Evolutionary conservation across 495 filamentous ascomycete genomes (phyloP), one percentile per base, ranked within the genome.

Genomic region (Penicillium salamii): DNA sequence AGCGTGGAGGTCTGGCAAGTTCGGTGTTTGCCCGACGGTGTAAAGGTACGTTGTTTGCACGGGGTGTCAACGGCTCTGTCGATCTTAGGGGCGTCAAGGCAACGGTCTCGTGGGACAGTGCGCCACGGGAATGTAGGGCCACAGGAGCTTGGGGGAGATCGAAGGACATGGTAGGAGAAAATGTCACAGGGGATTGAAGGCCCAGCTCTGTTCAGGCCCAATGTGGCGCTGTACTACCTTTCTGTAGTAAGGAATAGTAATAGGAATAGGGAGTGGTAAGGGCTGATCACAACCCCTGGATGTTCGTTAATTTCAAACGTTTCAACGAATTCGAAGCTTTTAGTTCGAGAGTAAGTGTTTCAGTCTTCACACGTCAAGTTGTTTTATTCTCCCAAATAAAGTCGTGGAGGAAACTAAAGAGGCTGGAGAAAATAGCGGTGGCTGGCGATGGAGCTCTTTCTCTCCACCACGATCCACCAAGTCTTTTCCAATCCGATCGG

Each of bases 11-110:
- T 23, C 59, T 59, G 46, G 68, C 58, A 32, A 70, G 65, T 50
- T 74, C 71, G 3, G 71, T 74, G 52, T 74, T 74, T 19, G 67
- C 62, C 21, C 71, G 71, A 51, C 71, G 69, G 48, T 74, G 70
- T 41, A 57, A 65, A 37, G 61, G 59, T n/a, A 53, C 46, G 48
- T 54, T 59, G 49, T 52, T 15, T 12, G 56, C 55, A 24, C 52
- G 52, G 9, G 57, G 49, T 40, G 57, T 50, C 37, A 45, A 31
- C 42, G 53, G 54, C 49, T 50, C 50, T 42, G 51, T 17, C 41
- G 53, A 31, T 24, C 49, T 42, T 52, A 44, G 46, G 61, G 54
- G 55, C 33, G 56, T 51, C 49, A 54, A 58, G 49, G 58, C 50
- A 59, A 64, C 53, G 52, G 47, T 58, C 57, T 61, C 54, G 49